phyloP scores from a whole-genome alignment of 768 basidiomycete genomes.

The Holtermannia corniformis region DNA sequence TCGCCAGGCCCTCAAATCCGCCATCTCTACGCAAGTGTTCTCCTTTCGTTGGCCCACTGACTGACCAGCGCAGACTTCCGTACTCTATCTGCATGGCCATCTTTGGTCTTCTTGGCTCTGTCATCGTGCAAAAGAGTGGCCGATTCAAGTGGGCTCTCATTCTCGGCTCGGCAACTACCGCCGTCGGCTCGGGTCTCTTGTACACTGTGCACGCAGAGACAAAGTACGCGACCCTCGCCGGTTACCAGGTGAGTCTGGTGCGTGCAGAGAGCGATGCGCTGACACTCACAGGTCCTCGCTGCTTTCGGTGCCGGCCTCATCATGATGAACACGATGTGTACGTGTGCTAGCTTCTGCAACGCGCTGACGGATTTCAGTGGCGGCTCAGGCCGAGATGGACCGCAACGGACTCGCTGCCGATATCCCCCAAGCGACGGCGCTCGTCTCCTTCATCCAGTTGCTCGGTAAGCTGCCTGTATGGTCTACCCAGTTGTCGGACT shows the following conservation, averaged over 20 bases:
- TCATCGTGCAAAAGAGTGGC: conserved; percentile 6
- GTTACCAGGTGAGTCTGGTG: conserved; percentile 1
- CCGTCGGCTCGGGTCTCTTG: conserved; percentile 2
- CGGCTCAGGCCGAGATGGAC: conserved; percentile 4
- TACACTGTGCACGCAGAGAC: conserved; percentile 3
- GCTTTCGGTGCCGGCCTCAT: conserved; percentile 3
- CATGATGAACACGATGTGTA: conserved; percentile 5
- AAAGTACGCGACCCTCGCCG: conserved; percentile 1
- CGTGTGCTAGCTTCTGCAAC: neutral
- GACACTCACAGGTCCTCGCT: neutral
- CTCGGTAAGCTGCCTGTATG: neutral
- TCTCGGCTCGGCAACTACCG: neutral
- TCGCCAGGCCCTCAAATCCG: conserved; percentile 3
- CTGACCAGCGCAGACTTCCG: conserved; percentile 1
- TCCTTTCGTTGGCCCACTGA: neutral
- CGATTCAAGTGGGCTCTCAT: conserved; percentile 6
- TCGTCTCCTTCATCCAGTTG: conserved; percentile 4
- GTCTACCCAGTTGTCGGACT: no score
- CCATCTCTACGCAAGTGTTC: conserved; percentile 3
- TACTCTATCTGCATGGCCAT: conserved; percentile 6
- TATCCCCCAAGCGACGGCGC: conserved; percentile 8
- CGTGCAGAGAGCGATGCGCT: neutral
- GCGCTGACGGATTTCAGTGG: conserved; percentile 1
- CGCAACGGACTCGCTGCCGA: neutral
- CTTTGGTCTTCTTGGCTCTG: conserved; percentile 1